Evolutionary conservation across 1,284 basidiomycete genomes (phyloP), one percentile per base, ranked within the genome.

Genomic region (Quambalaria eucalypti): DNA sequence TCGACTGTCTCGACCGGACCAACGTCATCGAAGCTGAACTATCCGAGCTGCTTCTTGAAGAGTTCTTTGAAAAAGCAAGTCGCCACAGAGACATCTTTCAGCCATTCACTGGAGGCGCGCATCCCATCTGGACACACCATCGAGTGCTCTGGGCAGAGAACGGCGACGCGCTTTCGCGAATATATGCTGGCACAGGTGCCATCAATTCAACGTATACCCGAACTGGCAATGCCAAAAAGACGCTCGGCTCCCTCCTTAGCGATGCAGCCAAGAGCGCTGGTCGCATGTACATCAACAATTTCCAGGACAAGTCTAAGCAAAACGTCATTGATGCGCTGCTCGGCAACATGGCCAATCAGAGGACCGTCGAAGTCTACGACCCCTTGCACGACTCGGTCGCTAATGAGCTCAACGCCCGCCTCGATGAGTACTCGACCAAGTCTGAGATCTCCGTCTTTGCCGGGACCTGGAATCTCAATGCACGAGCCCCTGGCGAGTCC

Each of bases 391-490:
- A 97, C 68, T 83, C 87, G 79, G 84, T 61, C 81, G 83, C 71
- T 80, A 88, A 84, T 83, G 69, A 52, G 76, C 54, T 68, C 16
- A 60, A 54, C 21, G 53, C 54, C 29, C 49, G 90, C 47, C 69
- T 87, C 50, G 75, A 82, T 4, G 93, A 98, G 76, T 99, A 93
- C 77, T 93, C 92, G 0, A 83, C 84, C 0, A 83, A 83, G 6
- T 84, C 83, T 50, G 77, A 81, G n/a, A 83, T 87, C 55, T 82
- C 81, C 0, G 81, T 97, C 38, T 92, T 90, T 71, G 80, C 83
- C 19, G 93, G 95, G 4, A 97, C 93, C 1, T 98, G 90, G 88
- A 98, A 99, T 76, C 78, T 98, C 60, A 95, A 95, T 69, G 95
- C 91, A 47, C 82, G 87, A 80, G 79, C 85, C 26, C 86, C 90